Conservation (phyloP, 139 green algal genomes). For the Zygnema cylindricum region DNA sequence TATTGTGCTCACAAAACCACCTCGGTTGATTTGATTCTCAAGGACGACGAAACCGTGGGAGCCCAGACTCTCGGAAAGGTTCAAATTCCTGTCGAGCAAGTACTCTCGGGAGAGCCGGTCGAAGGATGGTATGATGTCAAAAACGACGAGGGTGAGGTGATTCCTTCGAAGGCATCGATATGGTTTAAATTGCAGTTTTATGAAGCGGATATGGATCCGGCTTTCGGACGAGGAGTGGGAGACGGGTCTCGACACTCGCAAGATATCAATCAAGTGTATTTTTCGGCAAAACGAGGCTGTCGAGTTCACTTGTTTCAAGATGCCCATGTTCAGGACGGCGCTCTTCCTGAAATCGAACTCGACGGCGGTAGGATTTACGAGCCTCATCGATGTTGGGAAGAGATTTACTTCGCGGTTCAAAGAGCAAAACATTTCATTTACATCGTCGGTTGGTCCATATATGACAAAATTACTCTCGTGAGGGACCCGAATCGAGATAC, state of each 20-base stretch:
- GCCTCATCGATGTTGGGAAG: slow-evolving; percentile 65
- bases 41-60: slow-evolving; percentile 46
- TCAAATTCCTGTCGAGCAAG: background rate
- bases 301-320: slow-evolving; percentile 73
- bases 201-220: background rate
- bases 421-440: slow-evolving; percentile 69
- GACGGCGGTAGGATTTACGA: slow-evolving; percentile 59
- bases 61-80: slow-evolving; percentile 28
- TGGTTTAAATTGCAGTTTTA: slow-evolving; percentile 24
- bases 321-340: slow-evolving; percentile 57
- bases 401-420: slow-evolving; percentile 66
- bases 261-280: slow-evolving; percentile 62
- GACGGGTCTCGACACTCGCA: background rate
- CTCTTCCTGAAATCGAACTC: slow-evolving; percentile 44
- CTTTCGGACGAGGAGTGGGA: slow-evolving; percentile 2
- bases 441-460: slow-evolving; percentile 73
- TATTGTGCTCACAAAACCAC: slow-evolving; percentile 33
- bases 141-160: slow-evolving; percentile 62
- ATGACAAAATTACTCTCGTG: slow-evolving; percentile 63
- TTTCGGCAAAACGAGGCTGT: slow-evolving; percentile 63
- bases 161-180: slow-evolving; percentile 66
- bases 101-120: background rate
- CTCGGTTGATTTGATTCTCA: slow-evolving; percentile 22
- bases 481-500: slow-evolving; percentile 1
- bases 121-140: slow-evolving; percentile 48